Evolutionary conservation across 2,329 filamentous ascomycete species (phyloP).

Genomic region (Colletotrichum sp.): DNA sequence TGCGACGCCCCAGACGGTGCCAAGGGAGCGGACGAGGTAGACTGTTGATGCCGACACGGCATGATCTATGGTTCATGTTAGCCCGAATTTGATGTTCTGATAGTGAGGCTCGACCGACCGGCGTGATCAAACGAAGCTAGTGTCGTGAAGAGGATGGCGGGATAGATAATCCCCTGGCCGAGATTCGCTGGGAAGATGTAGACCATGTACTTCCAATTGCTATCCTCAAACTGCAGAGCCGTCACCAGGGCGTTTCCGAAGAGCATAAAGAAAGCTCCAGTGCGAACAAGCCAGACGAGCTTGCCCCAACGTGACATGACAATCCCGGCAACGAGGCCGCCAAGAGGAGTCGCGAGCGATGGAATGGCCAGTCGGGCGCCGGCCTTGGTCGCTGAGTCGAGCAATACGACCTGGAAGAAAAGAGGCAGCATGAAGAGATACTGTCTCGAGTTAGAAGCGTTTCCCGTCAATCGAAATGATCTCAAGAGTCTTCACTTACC

Average conservation of each 20-base stretch:
- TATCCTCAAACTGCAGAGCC: slow-evolving; percentile 53
- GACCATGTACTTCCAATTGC: slow-evolving; percentile 58
- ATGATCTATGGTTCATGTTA: slow-evolving; percentile 51
- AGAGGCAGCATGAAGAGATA: slow-evolving; percentile 74
- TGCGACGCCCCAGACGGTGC: slow-evolving; percentile 69
- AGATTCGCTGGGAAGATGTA: slow-evolving; percentile 64
- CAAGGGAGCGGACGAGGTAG: slow-evolving; percentile 68
- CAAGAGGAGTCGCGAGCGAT: slow-evolving; percentile 63
- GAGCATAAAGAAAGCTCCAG: slow-evolving; percentile 56
- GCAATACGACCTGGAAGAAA: slow-evolving; percentile 72
- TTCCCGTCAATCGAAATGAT: accelerated
- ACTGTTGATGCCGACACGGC: slow-evolving; percentile 67
- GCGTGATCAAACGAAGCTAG: slow-evolving; percentile 67
- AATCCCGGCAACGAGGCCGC: slow-evolving; percentile 60
- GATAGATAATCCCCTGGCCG: slow-evolving; percentile 65
- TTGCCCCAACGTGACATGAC: slow-evolving; percentile 63
- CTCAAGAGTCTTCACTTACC: slow-evolving; percentile 41
- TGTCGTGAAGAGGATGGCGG: slow-evolving; percentile 64
- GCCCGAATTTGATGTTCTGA: not conserved
- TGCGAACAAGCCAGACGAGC: slow-evolving; percentile 55
- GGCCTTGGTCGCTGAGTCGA: slow-evolving; percentile 67
- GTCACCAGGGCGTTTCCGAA: slow-evolving; percentile 59
- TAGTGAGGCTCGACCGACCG: slow-evolving; percentile 42
- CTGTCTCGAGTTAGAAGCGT: slow-evolving; percentile 29
- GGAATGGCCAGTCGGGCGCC: slow-evolving; percentile 69